phyloP scores from a whole-genome alignment of 805 yeast species.

The Wickerhamiella allomyrinae region DNA sequence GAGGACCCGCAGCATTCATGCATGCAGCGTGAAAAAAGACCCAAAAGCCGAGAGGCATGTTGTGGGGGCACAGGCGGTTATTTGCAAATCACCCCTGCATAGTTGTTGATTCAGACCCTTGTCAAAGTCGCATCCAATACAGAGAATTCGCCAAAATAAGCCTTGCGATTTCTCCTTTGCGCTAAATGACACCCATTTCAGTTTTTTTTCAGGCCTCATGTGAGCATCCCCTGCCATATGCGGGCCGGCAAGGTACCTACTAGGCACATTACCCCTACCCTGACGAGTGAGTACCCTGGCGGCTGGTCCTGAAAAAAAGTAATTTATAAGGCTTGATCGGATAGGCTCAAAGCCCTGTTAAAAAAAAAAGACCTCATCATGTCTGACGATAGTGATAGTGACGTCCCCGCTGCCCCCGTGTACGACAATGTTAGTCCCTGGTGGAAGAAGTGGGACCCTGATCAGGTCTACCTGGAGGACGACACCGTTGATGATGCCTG shows the following conservation, averaged over 20 bases:
- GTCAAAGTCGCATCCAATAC: no score
- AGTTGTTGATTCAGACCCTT: no score
- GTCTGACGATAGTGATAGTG: neutral
- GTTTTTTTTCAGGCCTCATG: no score
- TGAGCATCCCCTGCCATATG: neutral
- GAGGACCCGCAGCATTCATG: no score
- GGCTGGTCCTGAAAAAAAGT: neutral
- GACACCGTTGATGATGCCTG: conserved; percentile 26
- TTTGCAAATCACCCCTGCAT: no score
- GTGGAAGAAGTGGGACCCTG: conserved; percentile 21
- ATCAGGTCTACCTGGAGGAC: conserved; percentile 21
- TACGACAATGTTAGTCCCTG: conserved; percentile 5
- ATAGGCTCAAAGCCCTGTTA: neutral
- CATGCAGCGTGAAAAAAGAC: no score
- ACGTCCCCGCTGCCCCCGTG: conserved; percentile 2
- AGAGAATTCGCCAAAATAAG: no score
- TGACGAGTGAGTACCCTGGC: neutral
- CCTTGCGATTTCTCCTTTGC: no score
- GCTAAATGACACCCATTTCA: no score
- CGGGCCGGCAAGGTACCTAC: neutral
- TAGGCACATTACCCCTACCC: neutral
- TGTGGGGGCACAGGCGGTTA: no score
- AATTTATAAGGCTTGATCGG: neutral
- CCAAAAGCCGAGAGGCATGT: no score
- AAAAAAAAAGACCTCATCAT: no score